Conservation (phyloP, 805 yeast genomes). For the Candida vaughaniae region DNA sequence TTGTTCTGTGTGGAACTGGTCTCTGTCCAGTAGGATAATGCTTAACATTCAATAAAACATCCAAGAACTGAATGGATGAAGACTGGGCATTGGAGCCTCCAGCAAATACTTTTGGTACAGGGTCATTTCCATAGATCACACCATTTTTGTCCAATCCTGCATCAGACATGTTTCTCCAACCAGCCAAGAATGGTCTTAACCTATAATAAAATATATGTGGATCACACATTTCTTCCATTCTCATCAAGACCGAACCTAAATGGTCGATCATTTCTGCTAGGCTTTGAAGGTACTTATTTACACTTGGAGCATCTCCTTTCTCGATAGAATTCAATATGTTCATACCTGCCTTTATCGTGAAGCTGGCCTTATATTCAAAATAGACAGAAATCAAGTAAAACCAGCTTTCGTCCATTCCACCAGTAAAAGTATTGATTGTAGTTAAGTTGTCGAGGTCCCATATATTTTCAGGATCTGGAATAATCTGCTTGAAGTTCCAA, state of each 20-base stretch:
- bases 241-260: constrained; percentile 69
- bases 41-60: constrained; percentile 68
- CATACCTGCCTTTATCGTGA: constrained; percentile 63
- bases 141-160: constrained; percentile 75
- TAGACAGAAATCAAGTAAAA: constrained; percentile 85
- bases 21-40: constrained; percentile 78
- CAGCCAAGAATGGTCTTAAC: constrained; percentile 86
- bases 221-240: constrained; percentile 92
- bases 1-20: constrained; percentile 19
- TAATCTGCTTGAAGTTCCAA: constrained; percentile 77
- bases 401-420: constrained; percentile 91
- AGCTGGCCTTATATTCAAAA: constrained; percentile 81
- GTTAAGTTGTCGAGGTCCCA: constrained; percentile 69
- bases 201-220: constrained; percentile 88
- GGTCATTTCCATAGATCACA: constrained; percentile 70
- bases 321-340: constrained; percentile 61
- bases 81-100: constrained; percentile 97
- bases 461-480: constrained; percentile 41
- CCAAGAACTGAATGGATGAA: constrained; percentile 84
- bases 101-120: constrained; percentile 53
- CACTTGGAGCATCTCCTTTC: constrained; percentile 39
- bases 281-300: constrained; percentile 50
- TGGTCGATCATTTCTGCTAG: constrained; percentile 75
- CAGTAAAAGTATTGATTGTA: constrained; percentile 83
- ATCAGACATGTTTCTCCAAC: constrained; percentile 89